These are phyloP conservation scores for Annona cherimola DNA, from an alignment of 164 flowering plant genomes.

Conservation along the genomic window DNA sequence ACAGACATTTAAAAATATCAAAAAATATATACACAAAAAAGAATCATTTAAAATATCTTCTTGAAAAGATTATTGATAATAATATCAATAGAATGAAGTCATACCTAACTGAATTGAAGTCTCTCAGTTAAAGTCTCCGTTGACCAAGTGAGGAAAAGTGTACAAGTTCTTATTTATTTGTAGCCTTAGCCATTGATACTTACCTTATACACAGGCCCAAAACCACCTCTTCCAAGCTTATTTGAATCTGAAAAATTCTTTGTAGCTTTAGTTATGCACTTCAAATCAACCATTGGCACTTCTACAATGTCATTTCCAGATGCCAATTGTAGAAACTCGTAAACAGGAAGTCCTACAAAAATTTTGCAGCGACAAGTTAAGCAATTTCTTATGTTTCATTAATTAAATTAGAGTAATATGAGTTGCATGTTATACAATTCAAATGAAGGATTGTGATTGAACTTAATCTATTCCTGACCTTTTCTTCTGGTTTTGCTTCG, in stretches of 20 bases:
- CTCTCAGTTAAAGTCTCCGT: too few relatives aligned
- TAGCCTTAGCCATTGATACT: neutral
- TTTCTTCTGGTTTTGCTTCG: neutral
- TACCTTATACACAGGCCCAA: constrained; percentile 6
- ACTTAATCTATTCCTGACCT: neutral
- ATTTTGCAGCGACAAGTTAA: neutral
- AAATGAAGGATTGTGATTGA: neutral
- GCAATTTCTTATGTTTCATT: neutral
- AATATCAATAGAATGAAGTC: too few relatives aligned
- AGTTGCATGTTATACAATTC: neutral
- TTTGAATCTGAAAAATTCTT: constrained; percentile 3
- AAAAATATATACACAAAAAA: too few relatives aligned
- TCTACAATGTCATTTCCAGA: neutral
- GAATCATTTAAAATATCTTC: too few relatives aligned
- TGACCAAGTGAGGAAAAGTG: too few relatives aligned
- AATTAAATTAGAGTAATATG: neutral
- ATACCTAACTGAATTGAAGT: too few relatives aligned
- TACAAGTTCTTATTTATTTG: too few relatives aligned
- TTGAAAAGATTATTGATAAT: too few relatives aligned
- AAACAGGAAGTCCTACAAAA: neutral
- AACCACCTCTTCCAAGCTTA: constrained; percentile 8
- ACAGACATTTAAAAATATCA: too few relatives aligned
- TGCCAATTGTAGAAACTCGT: neutral
- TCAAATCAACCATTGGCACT: neutral
- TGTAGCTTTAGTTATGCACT: neutral